Evolutionary conservation across 805 yeast species (phyloP).

Genomic region (Cyberlindnera subsufficiens): DNA sequence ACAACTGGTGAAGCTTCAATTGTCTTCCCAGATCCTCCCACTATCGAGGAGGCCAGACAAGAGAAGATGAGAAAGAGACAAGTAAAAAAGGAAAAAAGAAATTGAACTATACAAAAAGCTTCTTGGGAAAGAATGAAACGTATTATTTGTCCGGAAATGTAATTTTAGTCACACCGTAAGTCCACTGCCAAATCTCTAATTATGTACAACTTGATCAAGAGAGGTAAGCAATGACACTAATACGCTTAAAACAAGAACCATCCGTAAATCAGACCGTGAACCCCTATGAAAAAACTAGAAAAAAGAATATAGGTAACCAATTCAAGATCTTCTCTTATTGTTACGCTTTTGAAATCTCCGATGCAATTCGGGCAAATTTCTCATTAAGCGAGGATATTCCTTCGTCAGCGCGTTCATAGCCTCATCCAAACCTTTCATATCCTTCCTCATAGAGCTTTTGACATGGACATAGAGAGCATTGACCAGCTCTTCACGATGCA

Average conservation of each 20-base stretch:
- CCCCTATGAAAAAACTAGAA: no score
- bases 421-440: slow-evolving; percentile 7
- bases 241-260: no score
- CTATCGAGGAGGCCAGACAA: slow-evolving; percentile 6
- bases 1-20: slow-evolving; percentile 26
- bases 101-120: no score
- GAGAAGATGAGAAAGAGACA: slow-evolving; percentile 10
- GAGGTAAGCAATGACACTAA: no score
- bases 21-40: slow-evolving; percentile 14
- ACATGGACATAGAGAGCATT: slow-evolving; percentile 23
- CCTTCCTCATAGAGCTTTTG: slow-evolving; percentile 1
- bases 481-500: slow-evolving; percentile 14
- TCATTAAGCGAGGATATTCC: slow-evolving; percentile 29
- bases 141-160: no score
- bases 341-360: slow-evolving; percentile 5
- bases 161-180: no score
- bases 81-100: not conserved
- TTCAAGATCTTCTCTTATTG: not conserved
- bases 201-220: no score
- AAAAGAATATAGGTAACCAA: no score
- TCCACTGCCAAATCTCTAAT: no score
- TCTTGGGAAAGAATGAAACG: no score
- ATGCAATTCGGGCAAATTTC: slow-evolving; percentile 17
- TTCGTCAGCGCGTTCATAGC: slow-evolving; percentile 15
- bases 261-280: no score